Conservation (phyloP, 2,329 filamentous ascomycete genomes). For the Penicillium sp. region DNA sequence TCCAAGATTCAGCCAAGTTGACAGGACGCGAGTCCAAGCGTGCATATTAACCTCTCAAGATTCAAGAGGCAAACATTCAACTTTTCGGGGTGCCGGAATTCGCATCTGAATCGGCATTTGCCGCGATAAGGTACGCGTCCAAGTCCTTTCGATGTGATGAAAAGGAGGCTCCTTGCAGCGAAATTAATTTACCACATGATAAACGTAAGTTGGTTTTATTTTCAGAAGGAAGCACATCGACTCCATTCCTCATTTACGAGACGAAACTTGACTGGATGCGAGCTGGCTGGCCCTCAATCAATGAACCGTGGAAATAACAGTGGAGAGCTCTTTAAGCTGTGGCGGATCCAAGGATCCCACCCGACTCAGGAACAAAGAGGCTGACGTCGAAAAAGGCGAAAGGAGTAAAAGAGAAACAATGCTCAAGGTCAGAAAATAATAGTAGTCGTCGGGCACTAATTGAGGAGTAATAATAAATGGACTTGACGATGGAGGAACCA, state of each 20-base stretch:
- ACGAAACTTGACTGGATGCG: slow-evolving; percentile 17
- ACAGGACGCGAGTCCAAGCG: neutral
- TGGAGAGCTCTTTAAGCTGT: slow-evolving; percentile 24
- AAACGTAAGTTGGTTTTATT: neutral
- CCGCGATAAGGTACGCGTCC: slow-evolving; percentile 4
- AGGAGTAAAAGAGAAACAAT: slow-evolving; percentile 10
- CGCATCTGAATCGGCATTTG: slow-evolving; percentile 2
- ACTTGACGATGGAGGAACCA: neutral
- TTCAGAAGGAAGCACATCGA: slow-evolving; percentile 1
- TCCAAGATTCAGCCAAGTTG: neutral
- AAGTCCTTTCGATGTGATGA: slow-evolving; percentile 5
- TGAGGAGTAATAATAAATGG: neutral
- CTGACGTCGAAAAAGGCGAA: neutral
- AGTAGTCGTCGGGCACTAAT: neutral
- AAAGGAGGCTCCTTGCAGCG: slow-evolving; percentile 3
- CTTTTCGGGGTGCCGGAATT: neutral
- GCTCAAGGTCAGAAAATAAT: neutral
- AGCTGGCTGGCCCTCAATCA: slow-evolving; percentile 7
- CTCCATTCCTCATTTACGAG: slow-evolving; percentile 25
- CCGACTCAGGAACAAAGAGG: slow-evolving; percentile 7
- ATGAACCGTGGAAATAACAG: slow-evolving; percentile 22
- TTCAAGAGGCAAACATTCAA: neutral
- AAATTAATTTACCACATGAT: slow-evolving; percentile 5
- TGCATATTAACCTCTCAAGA: neutral
- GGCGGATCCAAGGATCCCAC: slow-evolving; percentile 20